These are phyloP conservation scores for Hibiscus trionum DNA, from an alignment of 345 rosid genomes.

Conservation along the genomic window DNA sequence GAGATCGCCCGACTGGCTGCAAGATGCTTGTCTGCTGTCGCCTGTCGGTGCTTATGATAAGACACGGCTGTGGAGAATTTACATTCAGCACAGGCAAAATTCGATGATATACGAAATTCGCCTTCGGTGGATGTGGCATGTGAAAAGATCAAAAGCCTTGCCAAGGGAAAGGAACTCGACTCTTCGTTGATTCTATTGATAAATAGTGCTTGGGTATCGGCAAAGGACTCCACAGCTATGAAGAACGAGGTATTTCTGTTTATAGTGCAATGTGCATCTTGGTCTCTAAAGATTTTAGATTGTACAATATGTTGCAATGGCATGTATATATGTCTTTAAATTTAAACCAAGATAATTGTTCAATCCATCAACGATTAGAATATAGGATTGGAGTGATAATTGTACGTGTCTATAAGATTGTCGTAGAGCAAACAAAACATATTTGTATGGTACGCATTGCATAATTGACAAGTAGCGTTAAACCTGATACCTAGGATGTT, in stretches of 20 bases:
- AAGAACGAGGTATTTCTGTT: constrained; percentile 52
- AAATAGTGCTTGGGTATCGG: constrained; percentile 79
- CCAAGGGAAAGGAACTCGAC: constrained; percentile 82
- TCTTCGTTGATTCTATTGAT: constrained; percentile 79
- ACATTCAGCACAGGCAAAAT: constrained; percentile 78
- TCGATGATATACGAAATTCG: constrained; percentile 77
- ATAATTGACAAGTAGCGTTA: not conserved
- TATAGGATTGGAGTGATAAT: not conserved
- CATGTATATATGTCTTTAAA: not conserved
- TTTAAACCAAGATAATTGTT: not conserved
- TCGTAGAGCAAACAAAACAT: not conserved
- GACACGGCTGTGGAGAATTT: constrained; percentile 54
- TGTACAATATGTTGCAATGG: not conserved
- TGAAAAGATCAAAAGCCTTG: constrained; percentile 75
- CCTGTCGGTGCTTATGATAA: constrained; percentile 77
- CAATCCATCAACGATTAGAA: not conserved
- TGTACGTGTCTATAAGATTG: not conserved
- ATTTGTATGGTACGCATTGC: not conserved
- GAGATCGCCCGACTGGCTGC: constrained; percentile 72
- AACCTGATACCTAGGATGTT: not conserved
- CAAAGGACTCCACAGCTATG: constrained; percentile 66
- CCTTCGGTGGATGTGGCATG: constrained; percentile 73
- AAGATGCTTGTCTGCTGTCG: constrained; percentile 76
- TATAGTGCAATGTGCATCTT: not conserved
- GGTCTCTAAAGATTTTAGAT: constrained; percentile 9